Base-by-base conservation (phyloP, 2,329 filamentous ascomycete genomes). In the Rhytidhysteron rufulum region DNA sequence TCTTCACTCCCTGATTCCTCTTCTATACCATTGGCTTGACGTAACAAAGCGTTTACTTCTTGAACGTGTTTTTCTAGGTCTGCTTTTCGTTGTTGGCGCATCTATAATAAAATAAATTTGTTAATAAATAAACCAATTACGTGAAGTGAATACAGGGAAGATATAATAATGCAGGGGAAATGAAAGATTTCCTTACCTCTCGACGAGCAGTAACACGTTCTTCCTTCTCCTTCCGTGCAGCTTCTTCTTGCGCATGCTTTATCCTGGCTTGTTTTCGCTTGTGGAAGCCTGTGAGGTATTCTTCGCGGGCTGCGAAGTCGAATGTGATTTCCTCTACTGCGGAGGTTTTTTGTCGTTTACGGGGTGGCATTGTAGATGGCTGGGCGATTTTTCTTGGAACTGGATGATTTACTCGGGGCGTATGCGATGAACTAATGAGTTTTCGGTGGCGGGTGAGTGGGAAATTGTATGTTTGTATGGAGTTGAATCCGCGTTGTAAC, bases 221-320 rank as follows among this genome's bases (percentile, higher is more conserved):
- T 57, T 89, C 79, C 36, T 83, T 81, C 34, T 83, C 88, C 60
- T 78, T 82, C 66, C 88, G 85, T 33, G 80, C 82, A 3, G 88
- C 87, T 53, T 85, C 75, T 51, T 93, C 88, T 59, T 93, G 86
- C 2, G 91, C 91, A 65, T 83, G 75, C 70, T 95, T 94, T 51
- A 83, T 82, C 27, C 93, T 79, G 63, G 88, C 85, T 39, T 86
- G 71, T 67, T 96, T 97, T 66, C 93, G 85, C 75, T 97, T 98
- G 73, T 91, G 90, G 69, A 98, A 98, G 3, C 93, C 93, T 0
- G 89, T 96, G 42, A 98, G 75, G 62, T 87, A 98, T 58, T 97
- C 89, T 49, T 85, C 73, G 49, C 93, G 83, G 33, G 86, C 86
- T 45, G 77, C 75, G 45, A 77, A 70, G 69, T 98, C 89, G 69